Evolutionary conservation across 805 yeast species (phyloP).

Genomic region (Pichia occidentalis): DNA sequence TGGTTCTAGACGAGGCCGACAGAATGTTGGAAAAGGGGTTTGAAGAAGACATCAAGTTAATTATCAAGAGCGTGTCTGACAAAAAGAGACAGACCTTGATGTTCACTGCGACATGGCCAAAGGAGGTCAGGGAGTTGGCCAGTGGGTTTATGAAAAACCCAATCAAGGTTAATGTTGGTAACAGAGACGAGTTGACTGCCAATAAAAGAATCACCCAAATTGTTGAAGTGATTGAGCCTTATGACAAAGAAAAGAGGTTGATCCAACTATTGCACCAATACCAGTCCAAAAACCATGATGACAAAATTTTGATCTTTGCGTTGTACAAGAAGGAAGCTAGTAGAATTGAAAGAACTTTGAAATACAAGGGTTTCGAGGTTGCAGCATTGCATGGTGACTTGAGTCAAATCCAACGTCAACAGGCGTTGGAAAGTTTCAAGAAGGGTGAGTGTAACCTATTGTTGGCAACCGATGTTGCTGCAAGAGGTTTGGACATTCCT

Average conservation of each 20-base stretch:
- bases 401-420: conserved; percentile 85
- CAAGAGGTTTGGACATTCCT: conserved; percentile 96
- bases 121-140: conserved; percentile 91
- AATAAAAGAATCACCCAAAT: conserved; percentile 89
- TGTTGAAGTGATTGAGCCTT: conserved; percentile 86
- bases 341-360: conserved; percentile 72
- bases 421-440: conserved; percentile 80
- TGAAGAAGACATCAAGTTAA: conserved; percentile 88
- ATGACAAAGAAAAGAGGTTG: conserved; percentile 71
- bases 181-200: conserved; percentile 89
- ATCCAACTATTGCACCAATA: conserved; percentile 68
- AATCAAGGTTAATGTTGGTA: conserved; percentile 89
- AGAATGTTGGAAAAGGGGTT: conserved; percentile 98
- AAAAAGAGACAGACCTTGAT: conserved; percentile 79
- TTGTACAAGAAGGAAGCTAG: conserved; percentile 95
- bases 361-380: conserved; percentile 67
- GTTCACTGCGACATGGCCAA: conserved; percentile 99
- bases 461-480: conserved; percentile 97
- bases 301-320: conserved; percentile 87
- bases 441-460: conserved; percentile 66
- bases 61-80: conserved; percentile 52
- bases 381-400: conserved; percentile 97
- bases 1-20: conserved; percentile 96
- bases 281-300: conserved; percentile 55
- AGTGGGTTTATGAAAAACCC: conserved; percentile 74